These are phyloP conservation scores for Neonothopanus nambi DNA, from an alignment of 1,284 basidiomycete genomes.

Conservation along the genomic window DNA sequence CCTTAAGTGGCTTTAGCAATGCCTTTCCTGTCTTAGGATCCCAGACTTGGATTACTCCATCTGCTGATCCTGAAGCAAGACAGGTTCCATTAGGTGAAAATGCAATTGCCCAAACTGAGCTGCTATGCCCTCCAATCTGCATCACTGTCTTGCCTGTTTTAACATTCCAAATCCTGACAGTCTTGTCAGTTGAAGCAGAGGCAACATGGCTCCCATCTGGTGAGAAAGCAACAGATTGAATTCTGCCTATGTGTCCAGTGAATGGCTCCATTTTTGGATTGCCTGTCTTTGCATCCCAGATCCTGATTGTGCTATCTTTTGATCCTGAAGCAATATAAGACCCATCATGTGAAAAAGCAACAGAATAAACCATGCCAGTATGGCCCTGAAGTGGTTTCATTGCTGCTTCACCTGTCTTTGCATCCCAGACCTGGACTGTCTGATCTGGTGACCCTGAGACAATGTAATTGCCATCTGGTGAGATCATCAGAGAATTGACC, in stretches of 20 bases:
- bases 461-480: slow-evolving; percentile 8
- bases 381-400: slow-evolving; percentile 4
- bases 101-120: not conserved
- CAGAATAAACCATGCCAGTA: not conserved
- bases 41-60: slow-evolving; percentile 11
- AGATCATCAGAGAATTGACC: slow-evolving; percentile 16
- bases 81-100: slow-evolving; percentile 9
- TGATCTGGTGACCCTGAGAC: slow-evolving; percentile 13
- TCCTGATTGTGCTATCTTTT: not conserved
- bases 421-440: slow-evolving; percentile 16
- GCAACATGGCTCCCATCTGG: slow-evolving; percentile 8
- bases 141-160: slow-evolving; percentile 13
- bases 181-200: slow-evolving; percentile 1
- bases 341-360: slow-evolving; percentile 1
- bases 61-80: slow-evolving; percentile 1
- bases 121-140: slow-evolving; percentile 6
- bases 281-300: slow-evolving; percentile 17
- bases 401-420: slow-evolving; percentile 3
- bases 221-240: slow-evolving; percentile 2
- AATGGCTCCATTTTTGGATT: not conserved
- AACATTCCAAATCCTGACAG: slow-evolving; percentile 16
- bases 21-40: slow-evolving; percentile 13
- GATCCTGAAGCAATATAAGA: not conserved
- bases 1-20: not conserved
- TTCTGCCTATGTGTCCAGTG: slow-evolving; percentile 1